phyloP scores from a whole-genome alignment of 305 asterid species.

The Andrographis paniculata region DNA sequence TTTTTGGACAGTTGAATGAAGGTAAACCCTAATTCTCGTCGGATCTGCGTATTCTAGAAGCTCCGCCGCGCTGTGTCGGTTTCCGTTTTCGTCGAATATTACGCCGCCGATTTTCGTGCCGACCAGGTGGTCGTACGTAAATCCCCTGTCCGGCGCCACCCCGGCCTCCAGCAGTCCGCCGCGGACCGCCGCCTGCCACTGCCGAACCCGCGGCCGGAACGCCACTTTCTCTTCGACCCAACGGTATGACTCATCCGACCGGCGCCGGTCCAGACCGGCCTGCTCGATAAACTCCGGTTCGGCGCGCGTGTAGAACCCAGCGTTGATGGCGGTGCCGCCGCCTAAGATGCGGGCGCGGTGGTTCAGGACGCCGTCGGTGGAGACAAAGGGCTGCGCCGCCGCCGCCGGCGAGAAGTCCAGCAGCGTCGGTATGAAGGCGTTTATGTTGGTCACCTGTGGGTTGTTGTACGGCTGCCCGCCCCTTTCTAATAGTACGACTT shows the following conservation, averaged over 20 bases:
- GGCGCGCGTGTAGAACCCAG: constrained; percentile 65
- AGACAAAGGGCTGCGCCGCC: constrained; percentile 2
- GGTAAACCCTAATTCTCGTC: constrained; percentile 24
- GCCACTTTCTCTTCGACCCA: constrained; percentile 69
- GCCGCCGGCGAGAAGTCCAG: constrained; percentile 2
- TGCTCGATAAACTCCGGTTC: constrained; percentile 20
- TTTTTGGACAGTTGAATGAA: constrained; percentile 45
- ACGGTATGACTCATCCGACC: constrained; percentile 44
- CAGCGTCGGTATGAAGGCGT: constrained; percentile 25
- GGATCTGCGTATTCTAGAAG: constrained; percentile 56
- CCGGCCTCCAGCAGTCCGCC: constrained; percentile 54
- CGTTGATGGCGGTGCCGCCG: constrained; percentile 66
- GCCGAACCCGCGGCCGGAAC: constrained; percentile 34
- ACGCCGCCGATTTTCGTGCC: constrained; percentile 76
- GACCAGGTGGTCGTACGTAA: constrained; percentile 39
- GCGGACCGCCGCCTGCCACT: constrained; percentile 62
- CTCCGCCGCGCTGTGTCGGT: constrained; percentile 70
- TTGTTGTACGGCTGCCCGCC: constrained; percentile 62
- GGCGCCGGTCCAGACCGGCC: constrained; percentile 46
- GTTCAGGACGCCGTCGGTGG: constrained; percentile 36
- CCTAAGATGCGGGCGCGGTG: constrained; percentile 60
- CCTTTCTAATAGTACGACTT: constrained; percentile 50
- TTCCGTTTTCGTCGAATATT: constrained; percentile 46
- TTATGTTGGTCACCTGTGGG: constrained; percentile 37
- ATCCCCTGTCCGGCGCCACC: constrained; percentile 38